Percentiles rank a stretch among this genome's conserved stretches.
Conservation (phyloP, 768 basidiomycete genomes). For the Calocybe cyanea region DNA sequence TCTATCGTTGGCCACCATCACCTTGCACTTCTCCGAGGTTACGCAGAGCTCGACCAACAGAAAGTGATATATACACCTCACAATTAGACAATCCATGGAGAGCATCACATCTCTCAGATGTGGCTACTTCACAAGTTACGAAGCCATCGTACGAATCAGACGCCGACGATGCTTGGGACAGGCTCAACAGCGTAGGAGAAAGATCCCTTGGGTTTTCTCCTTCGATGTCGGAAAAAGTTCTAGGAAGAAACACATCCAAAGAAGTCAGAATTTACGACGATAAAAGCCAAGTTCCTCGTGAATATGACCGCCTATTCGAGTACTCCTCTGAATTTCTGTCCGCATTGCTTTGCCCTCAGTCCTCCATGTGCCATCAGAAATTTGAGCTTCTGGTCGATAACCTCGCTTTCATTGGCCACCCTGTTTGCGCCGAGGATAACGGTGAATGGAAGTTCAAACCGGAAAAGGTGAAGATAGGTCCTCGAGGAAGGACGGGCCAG, state of each 20-base stretch:
- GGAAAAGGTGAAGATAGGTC: conserved; percentile 49
- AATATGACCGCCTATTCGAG: conserved; percentile 72
- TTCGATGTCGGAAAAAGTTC: conserved; percentile 39
- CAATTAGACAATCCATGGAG: conserved; percentile 74
- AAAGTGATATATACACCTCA: conserved; percentile 36
- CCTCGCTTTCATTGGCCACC: conserved; percentile 91
- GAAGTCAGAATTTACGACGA: conserved; percentile 36
- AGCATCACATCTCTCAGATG: conserved; percentile 51
- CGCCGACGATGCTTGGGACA: conserved; percentile 63
- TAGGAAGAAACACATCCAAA: conserved; percentile 47
- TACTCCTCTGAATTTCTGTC: conserved; percentile 82
- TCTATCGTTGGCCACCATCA: conserved; percentile 82
- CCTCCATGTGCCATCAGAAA: conserved; percentile 85
- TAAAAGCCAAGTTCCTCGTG: conserved; percentile 32
- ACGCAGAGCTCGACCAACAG: conserved; percentile 57
- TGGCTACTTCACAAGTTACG: conserved; percentile 16
- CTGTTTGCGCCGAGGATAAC: conserved; percentile 74
- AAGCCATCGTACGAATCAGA: conserved; percentile 24
- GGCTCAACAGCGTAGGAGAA: conserved; percentile 44
- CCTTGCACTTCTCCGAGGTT: conserved; percentile 65
- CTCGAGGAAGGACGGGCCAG: conserved; percentile 46
- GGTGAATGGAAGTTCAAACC: conserved; percentile 73
- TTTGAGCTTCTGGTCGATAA: conserved; percentile 92
- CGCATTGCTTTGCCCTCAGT: conserved; percentile 72
- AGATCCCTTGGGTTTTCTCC: conserved; percentile 51